Base-by-base conservation (phyloP, 2,329 filamentous ascomycete genomes). In the Colletotrichum horii region DNA sequence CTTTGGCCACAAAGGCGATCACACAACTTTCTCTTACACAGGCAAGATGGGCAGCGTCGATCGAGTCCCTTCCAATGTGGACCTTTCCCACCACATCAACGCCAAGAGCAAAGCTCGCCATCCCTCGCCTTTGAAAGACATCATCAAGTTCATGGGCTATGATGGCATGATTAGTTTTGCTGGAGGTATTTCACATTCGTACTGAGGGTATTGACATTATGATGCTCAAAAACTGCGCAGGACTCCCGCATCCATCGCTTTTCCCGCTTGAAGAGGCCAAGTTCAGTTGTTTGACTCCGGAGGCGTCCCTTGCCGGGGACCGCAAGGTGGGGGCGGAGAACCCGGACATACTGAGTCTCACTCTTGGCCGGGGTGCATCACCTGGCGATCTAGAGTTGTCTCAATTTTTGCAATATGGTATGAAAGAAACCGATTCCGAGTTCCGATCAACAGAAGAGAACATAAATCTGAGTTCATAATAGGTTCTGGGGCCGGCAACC, bases 91-190 rank as follows among this genome's bases (percentile, higher is more conserved):
- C 65, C 82, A 83, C 60, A 74, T 83, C 71, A 83, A 83, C 58
- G 30, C 69, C 14, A 79, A 80, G 64, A 81, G 80, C 74, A 80
- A 78, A 32, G 76, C 81, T 26, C 74, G 82, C 1, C 81, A 83
- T 65, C 80, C 80, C 0, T 81, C 80, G 8, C 82, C 82, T 1
- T 75, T 83, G 6, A 83, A 83, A 65, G 81, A 83, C 48, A 83
- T 83, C 26, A 79, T 83, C 72, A 80, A 80, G 69, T 83, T 78
- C n/a, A 83, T 83, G 82, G 79, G 71, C 2, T 77, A 79, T n/a
- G 82, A 83, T 71, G 82, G 81, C 16, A 83, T 83, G 82, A 80
- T 83, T 32, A 82, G 79, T 66, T 70, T 82, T 7, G 81, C 82
- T 3, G 81, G 81, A 77, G 81, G 81, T 61, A 60, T 3, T 32